phyloP scores from a whole-genome alignment of 352 stramenopile species.

The Phytophthora capsici region DNA sequence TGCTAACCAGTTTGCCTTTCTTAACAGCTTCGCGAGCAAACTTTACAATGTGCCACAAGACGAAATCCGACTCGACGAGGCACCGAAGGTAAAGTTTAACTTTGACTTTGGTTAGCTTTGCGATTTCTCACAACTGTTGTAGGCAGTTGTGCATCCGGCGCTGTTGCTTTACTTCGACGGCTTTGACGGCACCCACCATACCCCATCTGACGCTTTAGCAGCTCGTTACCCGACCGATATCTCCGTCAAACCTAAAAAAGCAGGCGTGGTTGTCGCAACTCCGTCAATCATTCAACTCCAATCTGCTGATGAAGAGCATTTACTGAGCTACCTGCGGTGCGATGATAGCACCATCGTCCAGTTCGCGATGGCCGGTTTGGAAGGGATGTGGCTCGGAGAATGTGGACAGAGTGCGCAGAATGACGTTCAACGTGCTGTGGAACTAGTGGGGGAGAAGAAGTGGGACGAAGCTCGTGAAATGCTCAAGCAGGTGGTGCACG shows the following conservation, averaged over 20 bases:
- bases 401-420: slow-evolving; percentile 50
- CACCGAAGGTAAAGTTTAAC: slow-evolving; percentile 46
- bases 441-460: slow-evolving; percentile 46
- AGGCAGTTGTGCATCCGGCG: slow-evolving; percentile 68
- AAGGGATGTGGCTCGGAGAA: slow-evolving; percentile 77
- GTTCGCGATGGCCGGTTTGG: slow-evolving; percentile 70
- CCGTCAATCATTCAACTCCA: slow-evolving; percentile 83
- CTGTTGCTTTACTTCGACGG: slow-evolving; percentile 83
- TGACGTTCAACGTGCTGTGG: slow-evolving; percentile 48
- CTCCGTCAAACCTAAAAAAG: slow-evolving; percentile 5
- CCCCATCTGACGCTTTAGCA: slow-evolving; percentile 68
- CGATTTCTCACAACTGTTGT: not conserved
- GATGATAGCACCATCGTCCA: slow-evolving; percentile 75
- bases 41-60: slow-evolving; percentile 68
- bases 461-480: slow-evolving; percentile 48
- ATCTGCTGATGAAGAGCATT: slow-evolving; percentile 64
- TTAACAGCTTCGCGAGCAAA: slow-evolving; percentile 52
- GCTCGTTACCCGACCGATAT: slow-evolving; percentile 67
- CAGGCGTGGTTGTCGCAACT: slow-evolving; percentile 11
- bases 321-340: slow-evolving; percentile 71
- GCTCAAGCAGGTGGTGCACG: slow-evolving; percentile 54
- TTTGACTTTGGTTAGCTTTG: not conserved
- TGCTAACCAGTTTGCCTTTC: not conserved
- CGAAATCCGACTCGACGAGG: slow-evolving; percentile 46
- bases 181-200: slow-evolving; percentile 63